Base-by-base conservation (phyloP, 345 rosid species). In the Eucalyptus lansdowneana region DNA sequence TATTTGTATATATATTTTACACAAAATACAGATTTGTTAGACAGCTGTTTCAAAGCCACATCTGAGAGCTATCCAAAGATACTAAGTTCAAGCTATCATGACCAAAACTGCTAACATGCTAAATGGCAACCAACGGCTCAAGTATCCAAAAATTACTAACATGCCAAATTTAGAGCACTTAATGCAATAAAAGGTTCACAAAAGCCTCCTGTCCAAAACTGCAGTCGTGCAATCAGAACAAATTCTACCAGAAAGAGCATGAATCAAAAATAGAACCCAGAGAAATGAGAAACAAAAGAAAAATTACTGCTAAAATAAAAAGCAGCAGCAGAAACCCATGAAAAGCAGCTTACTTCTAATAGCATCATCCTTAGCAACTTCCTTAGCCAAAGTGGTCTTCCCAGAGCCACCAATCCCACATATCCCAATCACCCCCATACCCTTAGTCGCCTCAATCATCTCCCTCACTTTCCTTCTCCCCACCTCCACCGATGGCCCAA, bases 361-460 rank as follows among this genome's bases (percentile, higher is more conserved):
- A 92, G 94, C 91, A 88, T 90, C 89, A 86, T 97, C 99, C 89
- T 90, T 93, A 86, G 94, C 91, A 89, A 95, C 81, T 90, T 97
- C 97, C 89, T 86, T 89, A 45, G 97, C 99, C 91, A 97, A 91
- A 88, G 99, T 97, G 12, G 99, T 97, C 87, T 97, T 97, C 2
- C 99, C 99, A 1, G 96, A 96, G 34, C 99, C 99, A 3, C 98
- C 99, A 89, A 96, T 97, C 9, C 99, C 99, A 89, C 88, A 87
- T 62, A 97, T 96, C 86, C 97, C 99, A 72, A 96, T 80, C 87
- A 96, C 86, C 47, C 88, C 89, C 31, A 89, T 86, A 86, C 88
- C 89, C 2, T 95, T 93, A 31, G 91, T 88, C 37, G 45, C 94
- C 19, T 93, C 90, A 34, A 97, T n/a, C 98, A 95, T 94, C 92